These are phyloP conservation scores for Pichia nakasei DNA, from an alignment of 805 yeast genomes.

Conservation along the genomic window DNA sequence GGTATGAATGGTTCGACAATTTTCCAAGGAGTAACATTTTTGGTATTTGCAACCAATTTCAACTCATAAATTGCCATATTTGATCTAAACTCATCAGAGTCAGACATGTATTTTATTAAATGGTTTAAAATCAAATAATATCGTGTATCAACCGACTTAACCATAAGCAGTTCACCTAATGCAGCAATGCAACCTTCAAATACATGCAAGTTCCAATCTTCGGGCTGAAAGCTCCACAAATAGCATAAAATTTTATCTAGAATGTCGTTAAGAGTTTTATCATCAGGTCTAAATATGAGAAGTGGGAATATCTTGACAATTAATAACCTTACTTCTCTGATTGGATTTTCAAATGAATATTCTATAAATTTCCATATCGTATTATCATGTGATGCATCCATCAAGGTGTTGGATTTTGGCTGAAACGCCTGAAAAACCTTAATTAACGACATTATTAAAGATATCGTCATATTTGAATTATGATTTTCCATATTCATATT, in stretches of 20 bases:
- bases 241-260: conserved; percentile 37
- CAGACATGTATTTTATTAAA: conserved; percentile 58
- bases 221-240: conserved; percentile 34
- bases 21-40: conserved; percentile 64
- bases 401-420: conserved; percentile 21
- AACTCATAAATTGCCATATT: conserved; percentile 63
- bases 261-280: conserved; percentile 32
- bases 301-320: conserved; percentile 45
- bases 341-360: conserved; percentile 30
- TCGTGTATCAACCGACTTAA: conserved; percentile 53
- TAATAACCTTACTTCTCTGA: conserved; percentile 48
- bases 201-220: conserved; percentile 25
- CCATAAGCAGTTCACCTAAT: conserved; percentile 57
- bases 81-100: conserved; percentile 53
- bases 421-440: conserved; percentile 45
- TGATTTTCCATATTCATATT: conserved; percentile 12
- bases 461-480: conserved; percentile 28
- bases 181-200: conserved; percentile 53
- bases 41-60: conserved; percentile 45
- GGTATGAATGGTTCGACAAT: conserved; percentile 74
- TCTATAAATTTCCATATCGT: conserved; percentile 34
- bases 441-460: conserved; percentile 37
- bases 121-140: conserved; percentile 58
- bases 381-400: neutral
- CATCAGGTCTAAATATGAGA: conserved; percentile 34